Evolutionary conservation across 331 rosid genomes (phyloP).

Genomic region (Acacia pycnantha): DNA sequence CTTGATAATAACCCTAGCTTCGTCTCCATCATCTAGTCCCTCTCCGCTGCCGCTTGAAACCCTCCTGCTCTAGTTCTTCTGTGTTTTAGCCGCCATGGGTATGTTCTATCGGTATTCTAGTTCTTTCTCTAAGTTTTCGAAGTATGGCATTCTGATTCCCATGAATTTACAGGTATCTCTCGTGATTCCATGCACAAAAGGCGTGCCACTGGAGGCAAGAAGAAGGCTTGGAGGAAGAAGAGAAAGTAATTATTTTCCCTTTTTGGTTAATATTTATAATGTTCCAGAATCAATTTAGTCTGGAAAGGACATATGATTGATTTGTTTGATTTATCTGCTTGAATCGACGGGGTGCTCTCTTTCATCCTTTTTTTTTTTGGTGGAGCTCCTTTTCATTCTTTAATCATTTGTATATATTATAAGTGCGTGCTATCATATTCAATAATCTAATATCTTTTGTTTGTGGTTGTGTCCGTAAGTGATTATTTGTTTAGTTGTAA

Average conservation of each 20-base stretch:
- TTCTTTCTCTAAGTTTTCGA: neutral
- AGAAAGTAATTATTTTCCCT: constrained; percentile 1
- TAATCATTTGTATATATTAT: neutral
- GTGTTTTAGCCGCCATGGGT: neutral
- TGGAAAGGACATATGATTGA: neutral
- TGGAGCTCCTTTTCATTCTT: neutral
- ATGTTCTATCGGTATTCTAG: neutral
- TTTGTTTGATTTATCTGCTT: neutral
- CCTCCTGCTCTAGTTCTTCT: neutral
- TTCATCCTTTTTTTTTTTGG: neutral
- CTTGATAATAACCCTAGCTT: neutral
- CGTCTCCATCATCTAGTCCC: neutral
- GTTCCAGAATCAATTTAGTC: neutral
- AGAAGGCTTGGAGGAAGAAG: constrained; percentile 36
- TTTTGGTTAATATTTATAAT: neutral
- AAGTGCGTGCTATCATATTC: neutral
- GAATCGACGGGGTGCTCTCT: neutral
- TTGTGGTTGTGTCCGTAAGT: neutral
- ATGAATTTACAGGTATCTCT: constrained; percentile 23
- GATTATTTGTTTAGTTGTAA: neutral
- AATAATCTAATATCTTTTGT: neutral
- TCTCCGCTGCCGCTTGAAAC: neutral
- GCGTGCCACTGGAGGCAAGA: constrained; percentile 38
- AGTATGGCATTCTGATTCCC: neutral
- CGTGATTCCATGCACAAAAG: constrained; percentile 36